Evolutionary conservation across 2,329 filamentous ascomycete genomes (phyloP), one percentile per base, ranked within the genome.

Genomic region (Coleophoma eucalyptorum): DNA sequence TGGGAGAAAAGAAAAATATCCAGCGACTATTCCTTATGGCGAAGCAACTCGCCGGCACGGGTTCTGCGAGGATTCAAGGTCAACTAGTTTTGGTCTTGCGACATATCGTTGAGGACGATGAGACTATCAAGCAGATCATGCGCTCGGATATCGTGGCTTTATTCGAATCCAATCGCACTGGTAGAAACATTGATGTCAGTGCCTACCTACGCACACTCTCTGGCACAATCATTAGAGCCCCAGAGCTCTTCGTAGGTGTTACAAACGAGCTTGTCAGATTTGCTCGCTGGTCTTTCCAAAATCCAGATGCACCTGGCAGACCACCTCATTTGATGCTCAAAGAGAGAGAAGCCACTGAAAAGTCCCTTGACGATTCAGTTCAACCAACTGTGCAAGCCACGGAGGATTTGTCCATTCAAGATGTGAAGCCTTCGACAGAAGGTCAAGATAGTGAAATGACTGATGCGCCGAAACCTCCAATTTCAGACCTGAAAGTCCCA

Each of bases 1-100:
- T 97, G 43, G 89, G 90, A 5, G 88, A 96, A 65, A 96, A 91
- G 72, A 88, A 86, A 65, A 95, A 96, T 60, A 77, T 99, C 45
- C 89, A 94, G 64, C 82, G 90, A 26, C 75, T 99, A 19, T 97
- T 99, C 69, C 81, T 97, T 47, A 96, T 97, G 89, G 84, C 93
- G 51, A 96, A 95, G 67, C 93, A 97, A 67, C 81, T 97, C 52
- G 86, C 90, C 18, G 89, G 88, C 21, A 80, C 84, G 31, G 87
- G 89, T 6, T 89, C 90, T 31, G 81, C 88, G 49, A 86, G 86
- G 49, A 79, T 99, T 10, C 81, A 86, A 55, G 79, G 79, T 55
- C 65, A 65, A 33, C 44, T 68, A 32, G 86, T 97, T 79, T 80
- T 93, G 12, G 86, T 97, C 48, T 74, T 99, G 41, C 86, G 95